Percentiles rank a stretch among this genome's conserved stretches.
Evolutionary conservation across 1,284 basidiomycete species (phyloP).

Genomic region (Malassezia sp.): DNA sequence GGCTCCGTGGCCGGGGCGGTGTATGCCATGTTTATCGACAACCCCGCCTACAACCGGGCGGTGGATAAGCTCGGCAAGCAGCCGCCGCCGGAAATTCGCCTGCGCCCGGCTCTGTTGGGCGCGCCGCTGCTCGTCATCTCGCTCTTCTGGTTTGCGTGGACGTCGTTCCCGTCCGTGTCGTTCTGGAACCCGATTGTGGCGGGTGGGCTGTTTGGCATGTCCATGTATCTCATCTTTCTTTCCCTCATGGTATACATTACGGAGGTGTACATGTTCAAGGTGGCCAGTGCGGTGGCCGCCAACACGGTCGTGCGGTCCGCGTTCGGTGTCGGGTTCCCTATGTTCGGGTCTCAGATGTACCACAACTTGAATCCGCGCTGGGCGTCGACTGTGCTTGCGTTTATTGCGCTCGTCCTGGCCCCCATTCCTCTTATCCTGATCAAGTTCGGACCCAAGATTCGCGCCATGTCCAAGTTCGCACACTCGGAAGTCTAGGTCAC

Average conservation of each 20-base stretch:
- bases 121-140: conserved; percentile 45
- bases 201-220: conserved; percentile 47
- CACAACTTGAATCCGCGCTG: conserved; percentile 58
- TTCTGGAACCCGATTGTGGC: conserved; percentile 51
- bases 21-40: conserved; percentile 28
- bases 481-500: too few relatives aligned
- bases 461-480: conserved; percentile 49
- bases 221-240: conserved; percentile 54
- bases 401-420: conserved; percentile 58
- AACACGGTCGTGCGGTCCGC: conserved; percentile 59
- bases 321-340: conserved; percentile 54
- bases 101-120: conserved; percentile 35
- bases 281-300: conserved; percentile 54
- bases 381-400: conserved; percentile 63
- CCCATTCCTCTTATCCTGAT: conserved; percentile 56
- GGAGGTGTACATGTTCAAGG: conserved; percentile 51
- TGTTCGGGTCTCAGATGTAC: conserved; percentile 53
- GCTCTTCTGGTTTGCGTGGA: conserved; percentile 48
- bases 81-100: conserved; percentile 33
- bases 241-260: conserved; percentile 50
- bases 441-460: conserved; percentile 49
- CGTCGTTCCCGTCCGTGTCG: conserved; percentile 35
- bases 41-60: conserved; percentile 28
- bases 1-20: conserved; percentile 26
- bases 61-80: conserved; percentile 25